A percentile compares a stretch with the other conserved stretches of the same genome.
Conservation (phyloP, 441 rosid species). For the Corymbia calophylla region DNA sequence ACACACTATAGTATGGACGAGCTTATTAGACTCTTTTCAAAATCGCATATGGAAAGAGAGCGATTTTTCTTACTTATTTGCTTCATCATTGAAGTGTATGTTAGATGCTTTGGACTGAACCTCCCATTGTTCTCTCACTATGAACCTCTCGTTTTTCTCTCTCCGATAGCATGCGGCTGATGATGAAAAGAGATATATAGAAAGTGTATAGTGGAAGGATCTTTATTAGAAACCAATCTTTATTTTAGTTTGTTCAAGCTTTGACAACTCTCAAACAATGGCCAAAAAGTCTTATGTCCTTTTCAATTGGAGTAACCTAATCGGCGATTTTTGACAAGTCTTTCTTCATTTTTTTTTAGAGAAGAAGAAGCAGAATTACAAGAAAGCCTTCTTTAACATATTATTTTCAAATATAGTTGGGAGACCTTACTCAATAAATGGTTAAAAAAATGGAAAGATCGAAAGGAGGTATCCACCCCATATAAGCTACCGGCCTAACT, state of each 20-base stretch:
- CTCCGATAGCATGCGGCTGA: not conserved
- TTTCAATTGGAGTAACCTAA: not conserved
- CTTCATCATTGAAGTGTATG: not conserved
- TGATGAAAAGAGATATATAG: not conserved
- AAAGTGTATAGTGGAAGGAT: not conserved
- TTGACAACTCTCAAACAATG: not conserved
- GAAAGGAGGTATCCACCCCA: not conserved
- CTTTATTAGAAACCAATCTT: not conserved
- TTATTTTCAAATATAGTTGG: not conserved
- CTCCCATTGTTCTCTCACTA: not conserved
- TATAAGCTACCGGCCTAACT: not conserved
- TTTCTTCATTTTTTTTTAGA: not conserved
- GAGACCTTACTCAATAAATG: not conserved
- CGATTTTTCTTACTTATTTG: not conserved
- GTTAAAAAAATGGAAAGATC: not conserved
- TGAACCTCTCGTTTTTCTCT: not conserved
- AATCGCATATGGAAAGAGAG: not conserved
- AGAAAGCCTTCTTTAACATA: not conserved
- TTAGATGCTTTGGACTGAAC: not conserved
- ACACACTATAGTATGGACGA: not conserved
- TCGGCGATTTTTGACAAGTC: not conserved
- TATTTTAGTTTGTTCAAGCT: not conserved
- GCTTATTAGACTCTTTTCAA: not conserved
- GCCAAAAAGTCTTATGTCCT: not conserved
- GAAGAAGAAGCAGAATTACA: not conserved